Evolutionary conservation across 345 rosid species (phyloP), one percentile per base, ranked within the genome.

Genomic region (Euphorbia tirucalli): DNA sequence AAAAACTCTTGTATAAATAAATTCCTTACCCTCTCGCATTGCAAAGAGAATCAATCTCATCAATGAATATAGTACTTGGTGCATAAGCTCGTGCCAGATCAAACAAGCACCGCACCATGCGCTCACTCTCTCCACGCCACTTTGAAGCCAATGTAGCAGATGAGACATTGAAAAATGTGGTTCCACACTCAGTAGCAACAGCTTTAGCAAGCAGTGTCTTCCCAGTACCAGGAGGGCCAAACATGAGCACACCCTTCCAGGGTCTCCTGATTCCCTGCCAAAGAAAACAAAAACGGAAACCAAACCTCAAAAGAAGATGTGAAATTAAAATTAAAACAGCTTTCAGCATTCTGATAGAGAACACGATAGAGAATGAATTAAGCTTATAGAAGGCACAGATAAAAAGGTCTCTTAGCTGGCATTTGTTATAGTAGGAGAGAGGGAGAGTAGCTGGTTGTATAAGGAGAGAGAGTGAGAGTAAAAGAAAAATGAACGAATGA

Each of bases 211-310:
- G 84, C 71, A 93, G 82, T 2, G 98, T 93, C 86, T 93, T 93
- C 65, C 98, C 97, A 55, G 98, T 93, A 77, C 98, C 98, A 14
- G 98, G 98, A 64, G 98, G 98, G 62, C 98, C 98, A 90, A 93
- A 93, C 98, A 93, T 93, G 70, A 93, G 97, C 49, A 93, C 98
- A 65, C 99, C 99, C 84, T 96, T 96, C 99, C 99, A 93, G 0
- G 99, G 99, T 83, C 99, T 91, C 85, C 99, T 83, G 56, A 96
- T 96, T 73, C 99, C 99, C 99, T 96, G 83, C 72, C 78, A 57
- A 37, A 50, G 69, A 48, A 65, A 63, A 15, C 8, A 63, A 52
- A 72, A 49, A 59, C 59, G 11, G 11, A 60, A 25, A n/a, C n/a
- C n/a, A n/a, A n/a, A 25, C 27, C 35, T 30, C 46, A 66, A 25